A percentile compares a stretch with the other conserved stretches of the same genome.
Evolutionary conservation across 1,139 yeast species (phyloP).

Genomic region (Pneumocystis canis): DNA sequence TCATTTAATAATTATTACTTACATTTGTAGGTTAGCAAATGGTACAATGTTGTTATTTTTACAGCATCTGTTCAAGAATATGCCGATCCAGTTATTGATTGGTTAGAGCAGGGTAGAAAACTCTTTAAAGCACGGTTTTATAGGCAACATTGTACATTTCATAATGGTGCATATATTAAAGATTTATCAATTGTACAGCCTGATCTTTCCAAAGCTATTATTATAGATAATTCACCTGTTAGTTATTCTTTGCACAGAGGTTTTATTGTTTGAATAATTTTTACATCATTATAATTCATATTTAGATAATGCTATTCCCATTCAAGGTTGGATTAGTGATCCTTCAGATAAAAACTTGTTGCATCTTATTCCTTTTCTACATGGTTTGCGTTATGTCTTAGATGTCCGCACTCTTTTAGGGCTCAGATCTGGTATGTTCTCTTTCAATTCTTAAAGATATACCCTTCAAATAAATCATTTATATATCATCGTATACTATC

Average conservation of each 20-base stretch:
- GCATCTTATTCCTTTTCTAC: slow-evolving; percentile 64
- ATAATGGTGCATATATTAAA: slow-evolving; percentile 75
- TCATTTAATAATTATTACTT: background rate
- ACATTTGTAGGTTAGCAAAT: slow-evolving; percentile 19
- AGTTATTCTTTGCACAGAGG: slow-evolving; percentile 64
- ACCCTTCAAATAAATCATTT: background rate
- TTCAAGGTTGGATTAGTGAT: slow-evolving; percentile 96
- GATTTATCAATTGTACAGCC: slow-evolving; percentile 45
- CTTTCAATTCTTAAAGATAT: slow-evolving; percentile 3
- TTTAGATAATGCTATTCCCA: slow-evolving; percentile 65
- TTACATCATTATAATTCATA: background rate
- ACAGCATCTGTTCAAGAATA: slow-evolving; percentile 91
- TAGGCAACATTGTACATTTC: slow-evolving; percentile 61
- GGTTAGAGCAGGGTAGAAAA: slow-evolving; percentile 47
- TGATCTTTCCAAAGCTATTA: slow-evolving; percentile 58
- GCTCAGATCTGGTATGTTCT: slow-evolving; percentile 53
- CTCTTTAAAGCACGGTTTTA: slow-evolving; percentile 52
- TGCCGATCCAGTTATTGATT: slow-evolving; percentile 93
- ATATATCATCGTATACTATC: background rate
- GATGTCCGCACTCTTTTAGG: slow-evolving; percentile 78
- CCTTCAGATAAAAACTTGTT: slow-evolving; percentile 73
- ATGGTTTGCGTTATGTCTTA: slow-evolving; percentile 62
- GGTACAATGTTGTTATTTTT: slow-evolving; percentile 82
- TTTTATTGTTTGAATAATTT: background rate
- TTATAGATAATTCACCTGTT: slow-evolving; percentile 83